phyloP scores from a whole-genome alignment of 768 basidiomycete genomes.

The Suillus cothurnatus region DNA sequence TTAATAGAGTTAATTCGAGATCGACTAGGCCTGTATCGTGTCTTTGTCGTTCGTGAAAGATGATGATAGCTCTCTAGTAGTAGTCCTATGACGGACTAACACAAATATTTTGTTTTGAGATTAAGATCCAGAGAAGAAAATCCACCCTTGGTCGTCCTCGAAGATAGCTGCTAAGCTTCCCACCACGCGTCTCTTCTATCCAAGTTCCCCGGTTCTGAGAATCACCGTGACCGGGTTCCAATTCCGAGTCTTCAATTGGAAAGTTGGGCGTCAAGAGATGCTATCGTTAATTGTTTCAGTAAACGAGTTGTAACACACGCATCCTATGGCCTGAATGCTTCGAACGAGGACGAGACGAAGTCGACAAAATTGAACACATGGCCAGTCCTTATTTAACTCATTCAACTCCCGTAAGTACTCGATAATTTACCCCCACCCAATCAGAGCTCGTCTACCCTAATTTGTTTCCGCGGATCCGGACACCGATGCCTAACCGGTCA shows the following conservation, averaged over 20 bases:
- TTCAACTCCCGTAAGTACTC: not conserved
- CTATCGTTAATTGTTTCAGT: not conserved
- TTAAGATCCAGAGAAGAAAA: constrained; percentile 9
- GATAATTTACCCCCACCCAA: not conserved
- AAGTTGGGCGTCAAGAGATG: not conserved
- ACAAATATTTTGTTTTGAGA: not conserved
- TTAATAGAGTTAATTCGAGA: not conserved
- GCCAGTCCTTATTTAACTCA: constrained; percentile 1
- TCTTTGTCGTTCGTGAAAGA: not conserved
- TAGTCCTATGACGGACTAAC: not conserved
- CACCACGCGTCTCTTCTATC: not conserved
- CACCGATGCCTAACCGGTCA: not conserved
- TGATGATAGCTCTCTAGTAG: not conserved
- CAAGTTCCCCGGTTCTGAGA: not conserved
- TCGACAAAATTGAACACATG: not conserved
- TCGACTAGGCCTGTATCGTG: not conserved
- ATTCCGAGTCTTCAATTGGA: not conserved
- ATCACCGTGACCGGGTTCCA: not conserved
- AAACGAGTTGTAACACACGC: not conserved
- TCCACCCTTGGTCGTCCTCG: not conserved
- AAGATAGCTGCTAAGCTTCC: not conserved
- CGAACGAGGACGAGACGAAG: not conserved
- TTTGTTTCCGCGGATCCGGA: not conserved
- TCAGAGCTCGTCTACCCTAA: not conserved
- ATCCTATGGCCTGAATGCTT: not conserved